Percentiles rank a stretch among this genome's conserved stretches.
Evolutionary conservation across 495 filamentous ascomycete species (phyloP).

Genomic region (Penicillium samsonianum): DNA sequence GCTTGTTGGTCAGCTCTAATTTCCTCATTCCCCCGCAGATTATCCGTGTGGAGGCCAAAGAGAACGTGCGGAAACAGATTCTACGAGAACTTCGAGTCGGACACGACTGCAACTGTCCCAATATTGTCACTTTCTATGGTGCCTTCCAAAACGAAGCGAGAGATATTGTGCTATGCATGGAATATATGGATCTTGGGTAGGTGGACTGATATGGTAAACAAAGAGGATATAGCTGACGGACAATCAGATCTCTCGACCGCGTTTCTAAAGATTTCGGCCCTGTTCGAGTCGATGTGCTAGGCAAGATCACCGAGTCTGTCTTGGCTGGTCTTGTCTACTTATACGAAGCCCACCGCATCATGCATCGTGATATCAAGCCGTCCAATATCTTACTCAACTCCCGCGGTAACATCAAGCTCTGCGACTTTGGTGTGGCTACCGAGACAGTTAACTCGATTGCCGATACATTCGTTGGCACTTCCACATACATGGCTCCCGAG

Average conservation of each 20-base stretch:
- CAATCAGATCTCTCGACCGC: constrained; percentile 79
- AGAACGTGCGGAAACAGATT: constrained; percentile 92
- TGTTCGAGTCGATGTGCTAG: constrained; percentile 94
- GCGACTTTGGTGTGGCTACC: constrained; percentile 96
- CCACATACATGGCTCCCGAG: constrained; percentile 98
- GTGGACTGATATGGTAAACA: constrained; percentile 27
- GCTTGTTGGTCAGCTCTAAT: constrained; percentile 14
- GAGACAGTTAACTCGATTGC: constrained; percentile 96
- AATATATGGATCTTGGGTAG: constrained; percentile 99
- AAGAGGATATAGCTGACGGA: constrained; percentile 16
- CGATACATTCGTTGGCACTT: constrained; percentile 96
- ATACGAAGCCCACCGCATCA: constrained; percentile 91
- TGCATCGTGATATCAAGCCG: constrained; percentile 98
- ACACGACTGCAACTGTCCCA: constrained; percentile 94
- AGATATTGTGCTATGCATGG: constrained; percentile 99
- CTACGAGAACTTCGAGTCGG: constrained; percentile 96
- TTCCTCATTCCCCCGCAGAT: constrained; percentile 55
- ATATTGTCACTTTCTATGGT: constrained; percentile 96
- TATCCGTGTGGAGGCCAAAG: constrained; percentile 97
- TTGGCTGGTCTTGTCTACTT: constrained; percentile 92
- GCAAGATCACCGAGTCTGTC: constrained; percentile 99
- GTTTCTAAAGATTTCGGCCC: constrained; percentile 94
- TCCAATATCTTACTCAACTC: constrained; percentile 97
- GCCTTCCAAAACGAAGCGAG: constrained; percentile 94
- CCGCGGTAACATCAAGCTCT: constrained; percentile 90